Conservation (phyloP, 768 basidiomycete species). For the Cyclocybe aegerita region DNA sequence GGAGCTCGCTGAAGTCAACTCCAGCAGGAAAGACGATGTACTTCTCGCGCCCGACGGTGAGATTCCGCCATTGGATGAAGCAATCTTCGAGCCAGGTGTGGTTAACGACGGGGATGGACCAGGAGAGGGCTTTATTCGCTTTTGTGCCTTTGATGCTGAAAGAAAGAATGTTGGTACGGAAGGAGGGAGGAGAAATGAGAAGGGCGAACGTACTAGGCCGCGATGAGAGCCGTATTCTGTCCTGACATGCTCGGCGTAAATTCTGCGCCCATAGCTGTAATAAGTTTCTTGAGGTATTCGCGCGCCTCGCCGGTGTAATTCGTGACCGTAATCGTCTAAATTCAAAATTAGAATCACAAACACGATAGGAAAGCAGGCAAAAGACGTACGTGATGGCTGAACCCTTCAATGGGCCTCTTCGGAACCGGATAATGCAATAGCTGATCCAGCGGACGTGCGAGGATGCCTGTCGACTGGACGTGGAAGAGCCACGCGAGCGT, state of each 20-base stretch:
- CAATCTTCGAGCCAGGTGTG: constrained; percentile 93
- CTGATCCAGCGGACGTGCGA: constrained; percentile 68
- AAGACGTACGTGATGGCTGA: constrained; percentile 56
- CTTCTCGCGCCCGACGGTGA: constrained; percentile 62
- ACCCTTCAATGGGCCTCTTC: constrained; percentile 53
- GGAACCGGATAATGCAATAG: constrained; percentile 87
- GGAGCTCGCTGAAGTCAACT: constrained; percentile 54
- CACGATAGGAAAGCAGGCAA: neutral
- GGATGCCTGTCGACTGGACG: constrained; percentile 60
- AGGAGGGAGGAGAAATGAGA: neutral
- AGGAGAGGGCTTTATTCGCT: constrained; percentile 68
- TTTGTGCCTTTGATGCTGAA: constrained; percentile 52
- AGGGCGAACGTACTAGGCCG: constrained; percentile 64
- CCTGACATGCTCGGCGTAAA: constrained; percentile 84
- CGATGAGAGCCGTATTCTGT: constrained; percentile 77
- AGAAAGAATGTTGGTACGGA: neutral
- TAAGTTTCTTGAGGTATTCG: constrained; percentile 86
- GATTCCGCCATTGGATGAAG: constrained; percentile 73
- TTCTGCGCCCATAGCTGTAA: constrained; percentile 69
- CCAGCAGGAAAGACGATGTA: constrained; percentile 71
- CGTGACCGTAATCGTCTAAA: constrained; percentile 77
- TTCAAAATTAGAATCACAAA: neutral
- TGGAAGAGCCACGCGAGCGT: constrained; percentile 84
- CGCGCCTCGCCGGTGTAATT: constrained; percentile 87
- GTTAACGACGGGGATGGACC: constrained; percentile 87